Percentiles rank a stretch among this genome's conserved stretches.
Conservation (phyloP, 2,329 filamentous ascomycete genomes). For the Periconia sp. region DNA sequence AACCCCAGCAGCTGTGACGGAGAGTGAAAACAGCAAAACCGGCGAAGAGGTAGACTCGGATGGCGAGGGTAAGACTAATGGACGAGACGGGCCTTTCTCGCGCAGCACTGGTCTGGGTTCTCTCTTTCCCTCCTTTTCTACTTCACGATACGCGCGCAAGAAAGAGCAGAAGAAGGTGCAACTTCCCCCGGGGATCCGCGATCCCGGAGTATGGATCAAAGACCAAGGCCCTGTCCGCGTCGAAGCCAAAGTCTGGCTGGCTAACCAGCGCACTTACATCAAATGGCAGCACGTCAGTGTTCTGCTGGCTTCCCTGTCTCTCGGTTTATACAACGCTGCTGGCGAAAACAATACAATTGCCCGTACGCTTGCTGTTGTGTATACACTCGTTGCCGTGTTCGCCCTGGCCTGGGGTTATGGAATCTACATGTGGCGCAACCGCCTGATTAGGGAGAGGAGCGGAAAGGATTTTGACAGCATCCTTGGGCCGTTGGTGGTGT, state of each 20-base stretch:
- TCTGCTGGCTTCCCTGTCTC: slow-evolving; percentile 77
- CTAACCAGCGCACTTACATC: slow-evolving; percentile 96
- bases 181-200: slow-evolving; percentile 83
- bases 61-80: slow-evolving; percentile 47
- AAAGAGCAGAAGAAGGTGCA: slow-evolving; percentile 48
- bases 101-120: slow-evolving; percentile 64
- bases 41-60: slow-evolving; percentile 50
- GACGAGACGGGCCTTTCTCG: slow-evolving; percentile 38
- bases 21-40: slow-evolving; percentile 34
- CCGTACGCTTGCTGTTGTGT: slow-evolving; percentile 76
- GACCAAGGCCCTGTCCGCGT: slow-evolving; percentile 89
- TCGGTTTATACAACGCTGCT: slow-evolving; percentile 87
- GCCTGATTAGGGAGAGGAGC: slow-evolving; percentile 81
- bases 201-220: slow-evolving; percentile 89
- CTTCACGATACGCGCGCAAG: slow-evolving; percentile 65
- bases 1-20: slow-evolving; percentile 9
- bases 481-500: slow-evolving; percentile 81
- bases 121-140: slow-evolving; percentile 80
- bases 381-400: slow-evolving; percentile 79
- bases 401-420: slow-evolving; percentile 84
- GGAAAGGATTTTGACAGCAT: slow-evolving; percentile 93
- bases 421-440: slow-evolving; percentile 74
- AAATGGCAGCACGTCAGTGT: slow-evolving; percentile 98
- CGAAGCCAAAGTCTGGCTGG: slow-evolving; percentile 97
- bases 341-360: slow-evolving; percentile 74